phyloP scores from a whole-genome alignment of 108 stramenopile genomes.

The Skeletonema grethae region DNA sequence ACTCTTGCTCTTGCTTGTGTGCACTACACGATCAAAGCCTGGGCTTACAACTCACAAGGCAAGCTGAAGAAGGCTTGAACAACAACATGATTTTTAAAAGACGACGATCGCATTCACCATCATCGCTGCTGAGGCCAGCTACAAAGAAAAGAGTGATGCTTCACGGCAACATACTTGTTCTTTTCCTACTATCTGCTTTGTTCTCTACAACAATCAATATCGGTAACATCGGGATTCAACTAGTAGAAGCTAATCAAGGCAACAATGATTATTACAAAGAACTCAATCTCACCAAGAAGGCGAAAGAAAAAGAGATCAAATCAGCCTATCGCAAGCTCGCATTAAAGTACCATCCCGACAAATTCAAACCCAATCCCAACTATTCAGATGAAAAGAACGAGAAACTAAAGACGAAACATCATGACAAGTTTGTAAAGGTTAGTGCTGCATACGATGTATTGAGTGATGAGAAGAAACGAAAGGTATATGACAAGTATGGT shows the following conservation, averaged over 20 bases:
- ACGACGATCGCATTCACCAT: background rate
- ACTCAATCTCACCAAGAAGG: conserved; percentile 53
- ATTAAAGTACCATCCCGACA: conserved; percentile 76
- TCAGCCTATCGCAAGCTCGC: conserved; percentile 65
- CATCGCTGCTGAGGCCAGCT: background rate
- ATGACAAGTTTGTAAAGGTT: conserved; percentile 74
- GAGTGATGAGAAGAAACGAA: conserved; percentile 79
- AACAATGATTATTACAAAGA: conserved; percentile 56
- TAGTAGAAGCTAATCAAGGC: conserved; percentile 1
- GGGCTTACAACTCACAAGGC: background rate
- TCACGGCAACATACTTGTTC: background rate
- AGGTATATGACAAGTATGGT: conserved; percentile 85
- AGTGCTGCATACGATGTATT: conserved; percentile 77
- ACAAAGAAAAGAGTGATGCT: background rate
- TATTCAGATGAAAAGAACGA: conserved; percentile 50
- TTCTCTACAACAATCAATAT: background rate
- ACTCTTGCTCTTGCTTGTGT: background rate
- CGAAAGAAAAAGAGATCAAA: conserved; percentile 67
- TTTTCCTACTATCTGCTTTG: background rate
- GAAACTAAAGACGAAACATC: conserved; percentile 51
- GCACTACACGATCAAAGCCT: background rate
- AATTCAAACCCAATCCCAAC: conserved; percentile 46
- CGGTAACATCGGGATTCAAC: background rate
- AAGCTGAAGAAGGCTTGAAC: background rate
- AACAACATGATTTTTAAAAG: background rate